A percentile compares a stretch with the other conserved stretches of the same genome.
Conservation (phyloP, 139 green algal species). For the Coccomyxa sp. region DNA sequence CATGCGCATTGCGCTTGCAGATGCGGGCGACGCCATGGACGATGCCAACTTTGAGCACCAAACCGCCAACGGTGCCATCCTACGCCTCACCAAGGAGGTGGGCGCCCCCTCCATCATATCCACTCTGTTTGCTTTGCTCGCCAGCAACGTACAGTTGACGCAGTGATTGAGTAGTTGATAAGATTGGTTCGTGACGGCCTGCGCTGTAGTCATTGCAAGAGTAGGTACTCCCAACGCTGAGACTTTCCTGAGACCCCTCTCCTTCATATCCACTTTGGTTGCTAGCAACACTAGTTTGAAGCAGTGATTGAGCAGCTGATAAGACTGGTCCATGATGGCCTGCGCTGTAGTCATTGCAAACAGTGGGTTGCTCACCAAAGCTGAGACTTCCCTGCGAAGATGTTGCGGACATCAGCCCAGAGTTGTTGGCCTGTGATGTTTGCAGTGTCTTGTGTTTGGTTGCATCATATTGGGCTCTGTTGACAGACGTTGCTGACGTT, state of each 20-base stretch:
- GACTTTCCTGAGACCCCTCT: not conserved
- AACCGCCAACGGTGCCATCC: conserved; percentile 88
- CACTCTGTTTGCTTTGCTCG: not conserved
- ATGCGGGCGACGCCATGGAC: conserved; percentile 94
- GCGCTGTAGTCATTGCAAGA: no score
- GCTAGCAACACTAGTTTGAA: not conserved
- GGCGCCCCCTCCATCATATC: not conserved
- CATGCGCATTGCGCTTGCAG: conserved; percentile 89
- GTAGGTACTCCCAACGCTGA: no score
- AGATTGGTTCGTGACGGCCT: not conserved
- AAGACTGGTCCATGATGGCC: not conserved
- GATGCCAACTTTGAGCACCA: conserved; percentile 96
- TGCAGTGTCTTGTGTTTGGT: no score
- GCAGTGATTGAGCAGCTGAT: not conserved
- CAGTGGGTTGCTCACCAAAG: no score
- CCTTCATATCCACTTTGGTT: not conserved
- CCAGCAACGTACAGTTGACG: not conserved
- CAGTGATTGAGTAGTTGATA: not conserved
- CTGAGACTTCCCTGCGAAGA: no score
- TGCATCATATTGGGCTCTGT: not conserved
- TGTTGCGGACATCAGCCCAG: no score
- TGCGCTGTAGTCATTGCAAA: no score
- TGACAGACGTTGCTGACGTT: not conserved
- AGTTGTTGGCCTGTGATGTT: no score
- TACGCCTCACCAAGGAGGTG: conserved; percentile 75